Evolutionary conservation across 306 rosid species (phyloP).

Genomic region (Clitoria ternatea): DNA sequence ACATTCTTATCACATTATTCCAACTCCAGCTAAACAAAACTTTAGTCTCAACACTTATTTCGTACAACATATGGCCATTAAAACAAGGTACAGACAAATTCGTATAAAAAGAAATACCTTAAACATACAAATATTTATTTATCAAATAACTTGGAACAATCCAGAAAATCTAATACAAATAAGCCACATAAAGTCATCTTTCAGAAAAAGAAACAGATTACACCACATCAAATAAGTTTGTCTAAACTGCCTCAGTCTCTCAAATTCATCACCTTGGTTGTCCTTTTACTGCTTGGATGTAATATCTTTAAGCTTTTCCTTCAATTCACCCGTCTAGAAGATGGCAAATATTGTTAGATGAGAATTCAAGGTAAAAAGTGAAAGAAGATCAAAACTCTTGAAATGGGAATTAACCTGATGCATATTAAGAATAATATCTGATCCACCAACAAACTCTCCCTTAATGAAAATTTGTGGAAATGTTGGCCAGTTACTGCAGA

Average conservation of each 20-base stretch:
- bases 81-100: neutral
- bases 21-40: neutral
- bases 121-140: slow-evolving; percentile 6
- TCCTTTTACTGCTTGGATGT: slow-evolving; percentile 28
- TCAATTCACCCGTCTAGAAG: slow-evolving; percentile 55
- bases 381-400: neutral
- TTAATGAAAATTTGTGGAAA: slow-evolving; percentile 89
- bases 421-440: slow-evolving; percentile 79
- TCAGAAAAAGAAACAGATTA: slow-evolving; percentile 9
- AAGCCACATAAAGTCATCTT: slow-evolving; percentile 20
- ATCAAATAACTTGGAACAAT: slow-evolving; percentile 11
- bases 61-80: neutral
- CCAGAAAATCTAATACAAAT: neutral
- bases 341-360: slow-evolving; percentile 1
- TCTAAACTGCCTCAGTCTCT: slow-evolving; percentile 24
- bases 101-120: neutral
- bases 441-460: slow-evolving; percentile 94
- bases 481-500: slow-evolving; percentile 80
- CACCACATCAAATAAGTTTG: slow-evolving; percentile 6
- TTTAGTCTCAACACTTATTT: neutral
- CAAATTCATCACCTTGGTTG: neutral
- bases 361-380: neutral
- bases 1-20: neutral
- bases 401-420: slow-evolving; percentile 57
- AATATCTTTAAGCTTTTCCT: slow-evolving; percentile 39